Conservation (phyloP, 148 eudicot genomes). For the Cornus suecica region DNA sequence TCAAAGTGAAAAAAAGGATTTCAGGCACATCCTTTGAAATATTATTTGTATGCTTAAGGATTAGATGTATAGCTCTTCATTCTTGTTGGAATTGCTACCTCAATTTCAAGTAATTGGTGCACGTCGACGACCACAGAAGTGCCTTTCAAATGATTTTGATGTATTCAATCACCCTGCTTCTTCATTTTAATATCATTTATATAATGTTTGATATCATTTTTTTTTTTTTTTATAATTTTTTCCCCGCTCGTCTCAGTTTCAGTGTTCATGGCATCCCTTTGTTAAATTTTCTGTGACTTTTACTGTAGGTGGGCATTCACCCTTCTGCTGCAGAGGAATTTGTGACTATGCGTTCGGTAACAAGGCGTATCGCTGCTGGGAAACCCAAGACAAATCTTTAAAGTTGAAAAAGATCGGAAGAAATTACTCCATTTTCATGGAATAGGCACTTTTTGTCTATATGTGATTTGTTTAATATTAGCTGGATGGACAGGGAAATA, state of each 20-base stretch:
- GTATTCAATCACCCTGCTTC: background rate
- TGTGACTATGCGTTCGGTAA: slow-evolving; percentile 81
- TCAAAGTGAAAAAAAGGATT: background rate
- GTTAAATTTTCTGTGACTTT: background rate
- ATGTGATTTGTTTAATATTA: background rate
- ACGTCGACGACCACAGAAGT: background rate
- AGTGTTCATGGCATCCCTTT: background rate
- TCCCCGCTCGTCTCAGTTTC: background rate
- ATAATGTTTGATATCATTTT: background rate
- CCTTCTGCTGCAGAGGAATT: slow-evolving; percentile 97
- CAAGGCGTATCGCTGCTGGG: slow-evolving; percentile 54
- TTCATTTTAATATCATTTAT: background rate
- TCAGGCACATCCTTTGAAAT: background rate
- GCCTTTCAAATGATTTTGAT: background rate
- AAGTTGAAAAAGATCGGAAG: slow-evolving; percentile 5
- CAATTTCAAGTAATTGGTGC: too few species aligned
- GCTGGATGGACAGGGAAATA: background rate
- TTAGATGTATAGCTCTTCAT: background rate
- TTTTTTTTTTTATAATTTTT: too few species aligned
- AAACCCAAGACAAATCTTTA: slow-evolving; percentile 74
- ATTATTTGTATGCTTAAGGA: background rate
- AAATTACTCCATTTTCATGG: background rate
- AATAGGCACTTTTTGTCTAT: background rate
- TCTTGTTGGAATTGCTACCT: background rate
- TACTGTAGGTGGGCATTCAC: slow-evolving; percentile 77